These are phyloP conservation scores for Penicillium sclerotiorum DNA, from an alignment of 2,329 filamentous ascomycete genomes.

Conservation along the genomic window DNA sequence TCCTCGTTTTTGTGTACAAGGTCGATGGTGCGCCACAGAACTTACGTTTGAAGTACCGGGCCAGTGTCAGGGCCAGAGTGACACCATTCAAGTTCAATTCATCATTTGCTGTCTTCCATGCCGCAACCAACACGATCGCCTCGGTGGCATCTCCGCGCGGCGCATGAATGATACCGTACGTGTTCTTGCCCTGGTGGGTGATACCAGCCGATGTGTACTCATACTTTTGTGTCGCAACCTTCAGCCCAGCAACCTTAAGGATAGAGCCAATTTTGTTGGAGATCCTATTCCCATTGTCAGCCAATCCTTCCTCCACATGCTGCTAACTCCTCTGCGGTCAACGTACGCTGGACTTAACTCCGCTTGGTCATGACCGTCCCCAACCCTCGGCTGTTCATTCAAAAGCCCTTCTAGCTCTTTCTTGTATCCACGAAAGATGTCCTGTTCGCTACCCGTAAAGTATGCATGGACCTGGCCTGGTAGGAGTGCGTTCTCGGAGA, in stretches of 20 bases:
- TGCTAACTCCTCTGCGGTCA: not conserved
- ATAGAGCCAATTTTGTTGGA: constrained; percentile 75
- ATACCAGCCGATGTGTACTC: constrained; percentile 78
- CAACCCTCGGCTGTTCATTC: constrained; percentile 30
- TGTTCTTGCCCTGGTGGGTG: constrained; percentile 77
- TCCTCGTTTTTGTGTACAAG: not conserved
- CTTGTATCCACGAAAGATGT: constrained; percentile 87
- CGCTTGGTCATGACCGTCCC: constrained; percentile 23
- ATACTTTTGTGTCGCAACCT: constrained; percentile 86
- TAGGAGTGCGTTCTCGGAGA: constrained; percentile 94
- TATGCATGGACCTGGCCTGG: constrained; percentile 98
- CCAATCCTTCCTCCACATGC: constrained; percentile 10
- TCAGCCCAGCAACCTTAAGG: constrained; percentile 76
- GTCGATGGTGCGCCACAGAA: not conserved
- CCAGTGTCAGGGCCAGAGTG: constrained; percentile 79
- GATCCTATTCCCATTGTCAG: constrained; percentile 40
- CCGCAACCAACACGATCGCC: constrained; percentile 87
- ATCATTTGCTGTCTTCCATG: constrained; percentile 80
- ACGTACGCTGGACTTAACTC: constrained; percentile 35
- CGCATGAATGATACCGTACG: constrained; percentile 90
- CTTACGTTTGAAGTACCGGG: constrained; percentile 87
- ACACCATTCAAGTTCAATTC: constrained; percentile 85
- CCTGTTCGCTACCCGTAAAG: constrained; percentile 93
- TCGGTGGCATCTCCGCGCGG: constrained; percentile 95
- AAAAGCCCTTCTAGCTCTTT: constrained; percentile 70